Conservation (phyloP, 257 asterid species). For the Capsicum chinense region DNA sequence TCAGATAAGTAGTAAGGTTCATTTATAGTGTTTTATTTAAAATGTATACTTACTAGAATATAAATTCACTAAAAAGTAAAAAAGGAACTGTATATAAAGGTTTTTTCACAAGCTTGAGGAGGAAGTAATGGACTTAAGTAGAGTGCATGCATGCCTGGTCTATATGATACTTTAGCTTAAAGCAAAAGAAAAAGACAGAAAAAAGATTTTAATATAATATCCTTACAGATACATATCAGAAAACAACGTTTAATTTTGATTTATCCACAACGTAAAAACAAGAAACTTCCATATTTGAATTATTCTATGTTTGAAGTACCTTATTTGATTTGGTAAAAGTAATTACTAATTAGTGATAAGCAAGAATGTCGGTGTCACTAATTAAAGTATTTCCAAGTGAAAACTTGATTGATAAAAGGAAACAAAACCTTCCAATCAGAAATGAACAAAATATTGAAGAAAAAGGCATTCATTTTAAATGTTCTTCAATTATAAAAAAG, state of each 20-base stretch:
- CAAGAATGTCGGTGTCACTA: not conserved
- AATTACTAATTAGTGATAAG: too few species aligned
- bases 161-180: not conserved
- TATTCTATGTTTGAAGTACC: not conserved
- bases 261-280: not conserved
- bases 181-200: not conserved
- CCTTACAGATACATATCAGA: not conserved
- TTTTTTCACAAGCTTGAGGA: not conserved
- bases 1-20: too few species aligned
- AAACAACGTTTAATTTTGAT: not conserved
- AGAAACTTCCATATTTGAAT: conserved; percentile 11
- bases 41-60: too few species aligned
- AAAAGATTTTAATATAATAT: not conserved
- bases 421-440: conserved; percentile 5
- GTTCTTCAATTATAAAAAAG: not conserved
- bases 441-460: not conserved
- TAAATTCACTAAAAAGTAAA: not conserved
- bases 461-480: not conserved
- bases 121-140: not conserved
- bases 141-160: not conserved
- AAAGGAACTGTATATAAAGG: not conserved
- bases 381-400: conserved; percentile 1
- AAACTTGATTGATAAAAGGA: not conserved
- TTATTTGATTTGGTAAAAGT: too few species aligned
- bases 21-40: too few species aligned